Evolutionary conservation across 805 yeast species (phyloP), one percentile per base, ranked within the genome.

Genomic region (Grigorovia humatica): DNA sequence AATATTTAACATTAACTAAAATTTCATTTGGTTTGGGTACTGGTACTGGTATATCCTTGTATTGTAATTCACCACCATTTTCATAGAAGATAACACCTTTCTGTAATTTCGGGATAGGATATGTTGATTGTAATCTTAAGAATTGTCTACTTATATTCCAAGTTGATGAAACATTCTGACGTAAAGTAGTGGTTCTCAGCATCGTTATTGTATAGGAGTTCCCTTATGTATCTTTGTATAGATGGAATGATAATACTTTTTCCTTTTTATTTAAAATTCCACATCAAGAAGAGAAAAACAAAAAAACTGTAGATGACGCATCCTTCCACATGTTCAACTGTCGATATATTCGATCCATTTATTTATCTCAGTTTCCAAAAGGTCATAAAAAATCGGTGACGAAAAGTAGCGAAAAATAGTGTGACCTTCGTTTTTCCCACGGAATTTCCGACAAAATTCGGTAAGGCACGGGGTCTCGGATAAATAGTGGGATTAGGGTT

Each of bases 11-110:
- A 59, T 79, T 76, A 64, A 80, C 68, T 61, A 80, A 67, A 51
- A 80, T 67, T 63, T 80, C 83, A 57, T 76, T 78, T 51, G 82
- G 70, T 59, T 75, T 76, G 55, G 85, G 84, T 49, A 59, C 64
- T 50, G 84, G 83, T 15, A 78, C 82, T 5, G 80, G 75, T 52
- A 78, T 74, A 59, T 78, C 82, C 55, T 70, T 70, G 68, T 76
- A 78, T 46, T 66, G 64, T 61, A 78, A 65, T 7, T 70, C 69
- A 48, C 80, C 81, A 54, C 76, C 76, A 60, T 70, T 68, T 58
- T 73, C 71, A 57, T 78, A 76, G 61, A 78, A 78, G 53, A 76
- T 68, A 48, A 77, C 72, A 46, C 77, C 81, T 62, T 77, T 77
- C 62, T 78, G 82, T 18, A 74, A 74, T 45, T 64, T 57, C 55